phyloP scores from a whole-genome alignment of 495 filamentous ascomycete genomes.

The Penicillium steckii region DNA sequence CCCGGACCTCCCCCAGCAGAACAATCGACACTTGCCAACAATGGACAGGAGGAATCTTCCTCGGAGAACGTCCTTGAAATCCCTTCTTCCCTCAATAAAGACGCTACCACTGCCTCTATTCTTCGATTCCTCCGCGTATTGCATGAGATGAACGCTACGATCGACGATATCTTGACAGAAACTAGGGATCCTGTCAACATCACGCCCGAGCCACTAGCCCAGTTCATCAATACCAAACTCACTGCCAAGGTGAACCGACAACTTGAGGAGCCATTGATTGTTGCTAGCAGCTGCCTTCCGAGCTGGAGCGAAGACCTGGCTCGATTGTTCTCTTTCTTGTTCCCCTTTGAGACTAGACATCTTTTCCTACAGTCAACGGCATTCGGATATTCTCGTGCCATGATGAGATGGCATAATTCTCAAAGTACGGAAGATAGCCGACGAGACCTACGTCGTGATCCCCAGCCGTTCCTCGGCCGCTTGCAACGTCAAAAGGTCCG shows the following conservation, averaged over 20 bases:
- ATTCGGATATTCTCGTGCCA: slow-evolving; percentile 95
- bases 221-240: slow-evolving; percentile 98
- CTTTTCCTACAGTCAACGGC: slow-evolving; percentile 97
- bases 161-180: slow-evolving; percentile 95
- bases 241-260: slow-evolving; percentile 99
- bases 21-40: slow-evolving; percentile 59
- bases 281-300: slow-evolving; percentile 94
- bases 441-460: slow-evolving; percentile 80
- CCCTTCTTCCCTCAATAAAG: slow-evolving; percentile 81
- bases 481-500: slow-evolving; percentile 96
- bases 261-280: slow-evolving; percentile 96
- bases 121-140: slow-evolving; percentile 86
- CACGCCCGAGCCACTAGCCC: slow-evolving; percentile 81
- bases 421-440: slow-evolving; percentile 76
- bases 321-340: slow-evolving; percentile 94
- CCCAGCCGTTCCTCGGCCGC: slow-evolving; percentile 87
- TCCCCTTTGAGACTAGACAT: slow-evolving; percentile 97
- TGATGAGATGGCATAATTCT: slow-evolving; percentile 95
- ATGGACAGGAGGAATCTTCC: slow-evolving; percentile 44
- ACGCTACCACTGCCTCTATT: slow-evolving; percentile 80
- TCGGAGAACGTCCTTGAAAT: slow-evolving; percentile 53
- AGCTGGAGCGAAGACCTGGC: slow-evolving; percentile 98
- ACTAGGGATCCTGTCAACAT: slow-evolving; percentile 69
- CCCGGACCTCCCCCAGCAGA: slow-evolving; percentile 86
- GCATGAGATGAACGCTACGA: slow-evolving; percentile 89